Evolutionary conservation across 805 yeast genomes (phyloP).

Genomic region (Starmerella stellata): DNA sequence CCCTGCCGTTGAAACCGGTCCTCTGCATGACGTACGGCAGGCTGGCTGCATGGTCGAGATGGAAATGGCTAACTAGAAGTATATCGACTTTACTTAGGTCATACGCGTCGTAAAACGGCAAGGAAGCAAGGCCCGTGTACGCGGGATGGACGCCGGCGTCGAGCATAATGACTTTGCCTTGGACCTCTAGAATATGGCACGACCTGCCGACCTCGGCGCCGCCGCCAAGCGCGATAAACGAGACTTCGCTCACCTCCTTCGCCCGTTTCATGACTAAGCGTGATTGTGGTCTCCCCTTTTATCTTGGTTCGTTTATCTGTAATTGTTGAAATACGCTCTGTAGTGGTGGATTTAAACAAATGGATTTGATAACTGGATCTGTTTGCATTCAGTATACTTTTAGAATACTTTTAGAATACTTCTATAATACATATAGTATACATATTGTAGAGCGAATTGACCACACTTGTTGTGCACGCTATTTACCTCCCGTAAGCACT

Average conservation of each 20-base stretch:
- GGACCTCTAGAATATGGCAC: slow-evolving; percentile 79
- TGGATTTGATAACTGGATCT: no score
- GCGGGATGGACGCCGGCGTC: slow-evolving; percentile 99
- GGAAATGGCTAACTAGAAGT: slow-evolving; percentile 81
- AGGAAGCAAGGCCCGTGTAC: slow-evolving; percentile 65
- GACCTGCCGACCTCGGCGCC: slow-evolving; percentile 96
- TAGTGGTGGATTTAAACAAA: no score
- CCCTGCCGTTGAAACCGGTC: slow-evolving; percentile 84
- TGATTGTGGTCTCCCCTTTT: no score
- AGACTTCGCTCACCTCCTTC: slow-evolving; percentile 27
- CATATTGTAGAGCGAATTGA: no score
- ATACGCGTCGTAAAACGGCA: slow-evolving; percentile 91
- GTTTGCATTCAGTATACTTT: no score
- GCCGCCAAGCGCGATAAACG: slow-evolving; percentile 88
- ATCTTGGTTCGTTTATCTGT: no score
- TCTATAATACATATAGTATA: no score
- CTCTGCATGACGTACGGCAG: slow-evolving; percentile 96
- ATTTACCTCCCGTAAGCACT: no score
- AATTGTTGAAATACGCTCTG: no score
- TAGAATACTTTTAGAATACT: no score
- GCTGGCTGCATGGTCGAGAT: slow-evolving; percentile 94
- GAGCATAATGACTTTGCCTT: slow-evolving; percentile 86
- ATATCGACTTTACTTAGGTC: slow-evolving; percentile 78
- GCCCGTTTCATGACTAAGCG: slow-evolving; percentile 19
- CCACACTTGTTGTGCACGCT: no score